Evolutionary conservation across 805 yeast genomes (phyloP).

Genomic region (Barnettozyma salicaria): DNA sequence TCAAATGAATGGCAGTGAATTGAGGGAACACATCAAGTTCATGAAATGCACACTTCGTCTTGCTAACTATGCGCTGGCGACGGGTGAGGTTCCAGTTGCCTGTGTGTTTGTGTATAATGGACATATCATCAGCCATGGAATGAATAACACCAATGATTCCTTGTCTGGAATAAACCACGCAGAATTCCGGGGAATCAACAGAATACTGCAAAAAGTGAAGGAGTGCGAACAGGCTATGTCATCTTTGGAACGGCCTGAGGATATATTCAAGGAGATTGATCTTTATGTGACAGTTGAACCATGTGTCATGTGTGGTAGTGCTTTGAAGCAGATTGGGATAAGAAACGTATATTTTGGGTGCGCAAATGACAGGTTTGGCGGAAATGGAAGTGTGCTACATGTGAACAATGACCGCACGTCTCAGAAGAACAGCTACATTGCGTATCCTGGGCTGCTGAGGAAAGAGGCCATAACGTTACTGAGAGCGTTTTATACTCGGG

Average conservation of each 20-base stretch:
- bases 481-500: conserved; percentile 77
- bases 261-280: conserved; percentile 48
- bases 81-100: conserved; percentile 82
- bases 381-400: conserved; percentile 80
- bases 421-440: conserved; percentile 34
- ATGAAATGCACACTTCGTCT: conserved; percentile 49
- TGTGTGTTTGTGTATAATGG: conserved; percentile 58
- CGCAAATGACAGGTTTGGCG: conserved; percentile 93
- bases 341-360: conserved; percentile 81
- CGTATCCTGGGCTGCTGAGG: conserved; percentile 73
- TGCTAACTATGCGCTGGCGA: conserved; percentile 58
- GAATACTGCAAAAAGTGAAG: conserved; percentile 35
- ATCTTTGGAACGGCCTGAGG: conserved; percentile 22
- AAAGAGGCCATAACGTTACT: conserved; percentile 79
- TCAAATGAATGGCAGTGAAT: not conserved
- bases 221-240: conserved; percentile 13
- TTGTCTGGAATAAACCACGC: conserved; percentile 90
- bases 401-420: conserved; percentile 43
- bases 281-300: conserved; percentile 96
- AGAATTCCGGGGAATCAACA: conserved; percentile 75
- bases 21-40: conserved; percentile 23
- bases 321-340: conserved; percentile 75
- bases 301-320: conserved; percentile 96
- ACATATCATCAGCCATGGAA: conserved; percentile 63
- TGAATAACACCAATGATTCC: conserved; percentile 81